Base-by-base conservation (phyloP, 2,329 filamentous ascomycete genomes). In the Xylariaceae sp. region DNA sequence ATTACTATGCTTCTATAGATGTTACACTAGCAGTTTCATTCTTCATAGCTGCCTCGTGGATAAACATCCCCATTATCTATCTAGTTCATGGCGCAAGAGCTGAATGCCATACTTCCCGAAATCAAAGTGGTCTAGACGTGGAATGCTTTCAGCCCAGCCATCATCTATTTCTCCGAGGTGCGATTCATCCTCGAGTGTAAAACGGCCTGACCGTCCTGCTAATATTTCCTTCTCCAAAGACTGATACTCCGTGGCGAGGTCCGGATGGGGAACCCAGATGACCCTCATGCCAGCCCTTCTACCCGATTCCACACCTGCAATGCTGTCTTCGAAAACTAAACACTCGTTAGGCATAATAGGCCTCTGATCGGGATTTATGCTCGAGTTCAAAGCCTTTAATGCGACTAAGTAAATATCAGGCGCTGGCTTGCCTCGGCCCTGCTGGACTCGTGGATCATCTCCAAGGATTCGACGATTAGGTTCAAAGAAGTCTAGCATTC, bases 341-440 rank as follows among this genome's bases (percentile, higher is more conserved):
- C 84, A 87, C 61, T 88, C 83, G 41, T 75, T 74, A 0, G 83
- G 81, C 52, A 58, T 67, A 37, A 88, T 78, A 2, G 47, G 16
- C 19, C 65, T 58, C 55, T 77, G 71, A 0, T 66, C 68, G 37
- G 69, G 67, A 5, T 67, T 62, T 8, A 80, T 57, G 4, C 72
- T 68, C 23, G 68, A 69, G 59, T 88, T 88, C 45, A 88, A 73
- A 0, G 74, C 76, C 57, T 80, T 70, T 38, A 88, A 64, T 1
- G 84, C 83, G 1, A 87, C 65, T 12, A 86, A 64, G 58, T 86
- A 88, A 39, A 88, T 87, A 59, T 88, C 83, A 3, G 84, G 85
- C 10, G 83, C 73, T 2, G 85, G 85, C 61, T 88, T 88, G 2
- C 83, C 82, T 21, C 81, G 64, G 0, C 83, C 83, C n/a, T 67